phyloP scores from a whole-genome alignment of 768 basidiomycete species.

The Termitomyces sp. region DNA sequence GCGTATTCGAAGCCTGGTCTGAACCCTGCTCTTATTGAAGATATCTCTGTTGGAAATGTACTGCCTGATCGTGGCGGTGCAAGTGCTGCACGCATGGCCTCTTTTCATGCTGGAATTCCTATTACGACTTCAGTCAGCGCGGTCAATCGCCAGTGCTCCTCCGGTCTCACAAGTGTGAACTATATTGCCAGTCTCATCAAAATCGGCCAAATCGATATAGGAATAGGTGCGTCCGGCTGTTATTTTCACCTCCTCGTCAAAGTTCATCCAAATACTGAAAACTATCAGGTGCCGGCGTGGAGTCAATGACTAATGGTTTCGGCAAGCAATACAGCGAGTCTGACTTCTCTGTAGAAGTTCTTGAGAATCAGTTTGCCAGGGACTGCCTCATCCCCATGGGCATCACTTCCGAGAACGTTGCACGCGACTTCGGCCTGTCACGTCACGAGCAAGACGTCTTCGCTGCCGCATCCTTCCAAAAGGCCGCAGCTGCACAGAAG shows the following conservation, averaged over 20 bases:
- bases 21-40: conserved; percentile 79
- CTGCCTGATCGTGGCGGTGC: conserved; percentile 86
- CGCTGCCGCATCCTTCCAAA: conserved; percentile 79
- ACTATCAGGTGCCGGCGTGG: conserved; percentile 70
- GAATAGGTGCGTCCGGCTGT: conserved; percentile 58
- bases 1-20: conserved; percentile 61
- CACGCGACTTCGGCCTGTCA: conserved; percentile 69
- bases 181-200: conserved; percentile 79
- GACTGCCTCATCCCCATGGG: conserved; percentile 92
- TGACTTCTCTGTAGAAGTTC: conserved; percentile 61
- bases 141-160: conserved; percentile 89
- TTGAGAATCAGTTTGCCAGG: conserved; percentile 60
- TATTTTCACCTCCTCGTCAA: conserved; percentile 2
- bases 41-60: conserved; percentile 85
- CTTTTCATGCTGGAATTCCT: conserved; percentile 81
- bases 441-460: conserved; percentile 78
- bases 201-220: conserved; percentile 81
- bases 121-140: conserved; percentile 69
- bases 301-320: conserved; percentile 84
- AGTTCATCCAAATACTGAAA: background rate
- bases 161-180: conserved; percentile 77
- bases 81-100: conserved; percentile 78
- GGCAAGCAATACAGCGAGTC: conserved; percentile 48
- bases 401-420: conserved; percentile 91
- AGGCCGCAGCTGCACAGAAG: conserved; percentile 76